Evolutionary conservation across 73 alveolate genomes (phyloP), one percentile per base, ranked within the genome.

Genomic region (Halteria grandinella): DNA sequence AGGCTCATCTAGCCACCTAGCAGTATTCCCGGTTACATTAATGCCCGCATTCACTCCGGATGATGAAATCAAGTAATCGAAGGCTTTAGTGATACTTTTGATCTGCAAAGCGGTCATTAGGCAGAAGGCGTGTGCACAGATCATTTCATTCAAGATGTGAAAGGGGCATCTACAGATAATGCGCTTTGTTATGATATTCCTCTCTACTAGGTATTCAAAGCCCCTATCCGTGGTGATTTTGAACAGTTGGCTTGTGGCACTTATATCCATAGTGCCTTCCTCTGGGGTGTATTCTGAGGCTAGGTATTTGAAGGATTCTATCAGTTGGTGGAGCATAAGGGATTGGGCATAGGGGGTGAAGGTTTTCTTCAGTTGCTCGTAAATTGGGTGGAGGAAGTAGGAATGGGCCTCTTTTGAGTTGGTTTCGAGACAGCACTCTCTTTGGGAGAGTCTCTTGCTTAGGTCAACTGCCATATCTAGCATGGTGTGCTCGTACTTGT

Each of bases 351-450:
- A 69, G n/a, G 43, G 69, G 27, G 69, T 23, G 52, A 69, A 69
- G 25, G 40, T 20, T 14, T 47, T 69, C 45, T 47, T 24, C 18
- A 69, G 43, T 31, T 41, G 21, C 2, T 47, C 40, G 39, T 45
- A 69, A 14, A 69, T 58, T 6, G 81, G 81, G 52, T 69, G 81
- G 7, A 40, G 25, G 20, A 44, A 14, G 52, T 45, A 69, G n/a
- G 81, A 69, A 32, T 69, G 66, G 24, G 81, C 81, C 41, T 70
- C 83, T 21, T 70, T 70, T 5, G 83, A 70, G 41, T 50, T 70
- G 6, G 83, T 49, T 27, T 70, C 83, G 5, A 70, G 57, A 23
- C 59, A 47, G 44, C 55, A 27, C 20, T 70, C 83, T 20, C 53
- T 70, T 17, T 23, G n/a, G 4, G 27, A 32, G 39, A 70, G 58